Percentiles rank a stretch among this genome's conserved stretches.
These are phyloP conservation scores for Tetradesmus obliquus DNA, from an alignment of 139 green algal genomes.

Conservation along the genomic window DNA sequence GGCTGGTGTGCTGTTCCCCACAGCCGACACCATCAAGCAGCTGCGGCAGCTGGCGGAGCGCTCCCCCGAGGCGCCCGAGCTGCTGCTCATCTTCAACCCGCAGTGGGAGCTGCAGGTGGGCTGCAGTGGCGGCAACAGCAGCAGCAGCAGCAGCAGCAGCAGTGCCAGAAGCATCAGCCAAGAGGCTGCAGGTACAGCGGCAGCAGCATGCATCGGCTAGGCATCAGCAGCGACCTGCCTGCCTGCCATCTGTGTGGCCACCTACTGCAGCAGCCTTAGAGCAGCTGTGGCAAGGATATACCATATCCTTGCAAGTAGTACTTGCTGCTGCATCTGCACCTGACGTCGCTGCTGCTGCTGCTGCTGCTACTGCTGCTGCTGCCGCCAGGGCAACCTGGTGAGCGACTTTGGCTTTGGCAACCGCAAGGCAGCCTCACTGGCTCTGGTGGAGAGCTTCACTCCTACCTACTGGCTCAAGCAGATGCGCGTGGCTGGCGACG, in stretches of 20 bases:
- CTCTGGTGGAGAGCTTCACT: constrained; percentile 71
- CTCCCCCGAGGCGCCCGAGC: constrained; percentile 45
- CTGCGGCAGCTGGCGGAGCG: constrained; percentile 60
- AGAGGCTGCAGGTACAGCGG: not conserved
- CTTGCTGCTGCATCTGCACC: no score
- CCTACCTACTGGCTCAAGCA: constrained; percentile 79
- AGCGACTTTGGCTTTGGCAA: constrained; percentile 78
- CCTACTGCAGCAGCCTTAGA: not conserved
- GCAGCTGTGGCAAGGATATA: not conserved
- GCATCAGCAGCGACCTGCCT: no score
- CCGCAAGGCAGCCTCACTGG: constrained; percentile 48
- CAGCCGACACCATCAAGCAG: constrained; percentile 67
- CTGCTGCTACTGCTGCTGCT: not conserved
- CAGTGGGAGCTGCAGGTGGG: constrained; percentile 48
- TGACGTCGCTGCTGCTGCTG: not conserved
- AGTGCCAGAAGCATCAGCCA: not conserved
- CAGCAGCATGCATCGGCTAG: not conserved
- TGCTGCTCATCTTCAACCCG: constrained; percentile 86
- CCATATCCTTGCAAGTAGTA: no score
- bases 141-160: no score
- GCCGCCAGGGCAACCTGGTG: constrained; percentile 31
- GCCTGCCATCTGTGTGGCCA: no score
- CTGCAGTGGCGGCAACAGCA: not conserved
- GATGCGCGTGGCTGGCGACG: constrained; percentile 77
- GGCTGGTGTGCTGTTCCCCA: constrained; percentile 85